Evolutionary conservation across 164 flowering plant genomes (phyloP).

Genomic region (Nelumbo lutea): DNA sequence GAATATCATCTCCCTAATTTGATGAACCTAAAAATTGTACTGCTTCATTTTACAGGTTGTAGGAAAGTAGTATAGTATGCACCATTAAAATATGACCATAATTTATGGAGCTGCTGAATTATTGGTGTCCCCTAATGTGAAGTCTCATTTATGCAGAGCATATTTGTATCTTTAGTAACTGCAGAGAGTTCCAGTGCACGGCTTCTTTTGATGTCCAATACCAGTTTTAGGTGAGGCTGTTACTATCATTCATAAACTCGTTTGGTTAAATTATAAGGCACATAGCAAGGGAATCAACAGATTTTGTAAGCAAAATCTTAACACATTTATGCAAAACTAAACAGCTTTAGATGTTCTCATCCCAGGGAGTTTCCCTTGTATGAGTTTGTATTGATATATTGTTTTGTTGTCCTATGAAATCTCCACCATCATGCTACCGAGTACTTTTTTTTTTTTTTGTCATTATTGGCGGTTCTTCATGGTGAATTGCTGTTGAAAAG

Average conservation of each 20-base stretch:
- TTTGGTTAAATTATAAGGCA: not conserved
- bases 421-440: too few relatives aligned
- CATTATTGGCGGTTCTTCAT: too few relatives aligned
- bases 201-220: slow-evolving; percentile 21
- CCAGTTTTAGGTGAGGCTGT: slow-evolving; percentile 28
- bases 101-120: too few relatives aligned
- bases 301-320: not conserved
- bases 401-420: too few relatives aligned
- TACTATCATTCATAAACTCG: not conserved
- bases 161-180: slow-evolving; percentile 18
- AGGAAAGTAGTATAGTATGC: too few relatives aligned
- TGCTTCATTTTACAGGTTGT: too few relatives aligned
- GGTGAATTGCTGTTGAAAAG: too few relatives aligned
- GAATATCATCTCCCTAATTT: too few relatives aligned
- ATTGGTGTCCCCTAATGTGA: not conserved
- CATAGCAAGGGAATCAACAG: not conserved
- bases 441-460: too few relatives aligned
- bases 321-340: not conserved
- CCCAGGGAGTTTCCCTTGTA: not conserved
- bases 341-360: not conserved
- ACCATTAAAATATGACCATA: too few relatives aligned
- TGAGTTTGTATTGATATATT: too few relatives aligned
- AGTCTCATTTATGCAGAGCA: slow-evolving; percentile 23
- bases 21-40: too few relatives aligned
- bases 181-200: slow-evolving; percentile 23